These are phyloP conservation scores for Alternaria tenuissima DNA, from an alignment of 2,329 filamentous ascomycete species.

Conservation along the genomic window DNA sequence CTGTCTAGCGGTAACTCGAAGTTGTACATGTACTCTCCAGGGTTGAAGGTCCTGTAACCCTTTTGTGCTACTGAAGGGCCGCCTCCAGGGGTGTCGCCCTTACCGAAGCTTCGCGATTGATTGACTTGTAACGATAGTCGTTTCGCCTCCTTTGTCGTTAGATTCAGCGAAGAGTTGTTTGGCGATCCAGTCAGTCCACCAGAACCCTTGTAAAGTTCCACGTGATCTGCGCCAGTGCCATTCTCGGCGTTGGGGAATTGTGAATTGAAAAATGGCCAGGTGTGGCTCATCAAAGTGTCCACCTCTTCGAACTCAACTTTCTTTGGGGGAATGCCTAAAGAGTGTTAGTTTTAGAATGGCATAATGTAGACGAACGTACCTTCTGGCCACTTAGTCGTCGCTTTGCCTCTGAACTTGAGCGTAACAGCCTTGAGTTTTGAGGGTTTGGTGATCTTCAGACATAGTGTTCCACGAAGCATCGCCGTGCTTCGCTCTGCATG, in stretches of 20 bases:
- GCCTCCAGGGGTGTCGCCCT: constrained; percentile 70
- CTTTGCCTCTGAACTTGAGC: constrained; percentile 83
- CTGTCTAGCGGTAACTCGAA: constrained; percentile 87
- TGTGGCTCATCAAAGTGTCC: constrained; percentile 86
- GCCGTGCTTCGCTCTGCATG: constrained; percentile 73
- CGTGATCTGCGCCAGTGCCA: constrained; percentile 69
- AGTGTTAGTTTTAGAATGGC: constrained; percentile 12
- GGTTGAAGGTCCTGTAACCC: constrained; percentile 85
- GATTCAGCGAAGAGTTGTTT: constrained; percentile 55
- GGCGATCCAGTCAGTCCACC: constrained; percentile 55
- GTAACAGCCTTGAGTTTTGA: constrained; percentile 93
- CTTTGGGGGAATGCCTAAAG: constrained; percentile 78
- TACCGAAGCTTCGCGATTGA: constrained; percentile 84
- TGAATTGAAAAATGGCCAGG: constrained; percentile 90
- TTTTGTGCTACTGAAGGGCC: constrained; percentile 71
- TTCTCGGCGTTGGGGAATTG: constrained; percentile 67
- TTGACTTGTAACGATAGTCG: constrained; percentile 80
- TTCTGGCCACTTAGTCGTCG: constrained; percentile 95
- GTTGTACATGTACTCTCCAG: constrained; percentile 75
- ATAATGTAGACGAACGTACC: constrained; percentile 55
- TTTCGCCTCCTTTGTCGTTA: constrained; percentile 64
- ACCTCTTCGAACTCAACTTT: constrained; percentile 86
- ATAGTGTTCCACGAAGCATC: constrained; percentile 83
- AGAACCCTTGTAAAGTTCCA: constrained; percentile 62
- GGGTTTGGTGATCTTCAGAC: constrained; percentile 83